Percentiles rank a stretch among this genome's conserved stretches.
phyloP scores from a whole-genome alignment of 768 basidiomycete species.

The Gymnopilus junonius region DNA sequence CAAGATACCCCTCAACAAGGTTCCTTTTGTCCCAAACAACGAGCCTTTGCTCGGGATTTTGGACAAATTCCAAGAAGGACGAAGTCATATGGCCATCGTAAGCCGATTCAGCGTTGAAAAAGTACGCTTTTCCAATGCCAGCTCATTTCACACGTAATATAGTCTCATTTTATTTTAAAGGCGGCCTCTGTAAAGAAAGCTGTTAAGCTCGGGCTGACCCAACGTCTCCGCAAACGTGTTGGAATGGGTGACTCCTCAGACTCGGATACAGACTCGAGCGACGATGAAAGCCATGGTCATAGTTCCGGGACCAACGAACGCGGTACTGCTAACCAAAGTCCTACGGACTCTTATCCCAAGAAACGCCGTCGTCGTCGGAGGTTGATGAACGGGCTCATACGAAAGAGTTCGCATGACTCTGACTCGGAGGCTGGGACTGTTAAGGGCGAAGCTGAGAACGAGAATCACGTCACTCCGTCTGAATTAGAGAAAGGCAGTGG shows the following conservation, averaged over 20 bases:
- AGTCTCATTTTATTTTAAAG: slow-evolving; percentile 22
- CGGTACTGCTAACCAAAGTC: too few species aligned
- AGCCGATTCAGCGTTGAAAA: slow-evolving; percentile 74
- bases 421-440: slow-evolving; percentile 14
- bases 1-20: slow-evolving; percentile 84
- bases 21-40: slow-evolving; percentile 85
- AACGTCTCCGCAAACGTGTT: slow-evolving; percentile 75
- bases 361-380: slow-evolving; percentile 18
- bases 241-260: slow-evolving; percentile 71
- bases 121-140: slow-evolving; percentile 25
- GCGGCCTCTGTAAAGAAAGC: slow-evolving; percentile 84
- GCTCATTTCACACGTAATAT: neutral
- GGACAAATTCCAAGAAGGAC: slow-evolving; percentile 88
- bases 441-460: slow-evolving; percentile 5
- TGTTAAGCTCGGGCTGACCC: slow-evolving; percentile 79
- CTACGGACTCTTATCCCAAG: too few species aligned
- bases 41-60: slow-evolving; percentile 84
- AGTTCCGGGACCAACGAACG: neutral
- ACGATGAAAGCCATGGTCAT: slow-evolving; percentile 32
- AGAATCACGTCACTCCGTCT: neutral
- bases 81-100: slow-evolving; percentile 92
- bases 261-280: slow-evolving; percentile 44
- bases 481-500: neutral
- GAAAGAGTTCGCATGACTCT: slow-evolving; percentile 23
- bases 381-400: slow-evolving; percentile 17